Evolutionary conservation across 1,284 basidiomycete species (phyloP).

Genomic region (Omphalotus olearius): DNA sequence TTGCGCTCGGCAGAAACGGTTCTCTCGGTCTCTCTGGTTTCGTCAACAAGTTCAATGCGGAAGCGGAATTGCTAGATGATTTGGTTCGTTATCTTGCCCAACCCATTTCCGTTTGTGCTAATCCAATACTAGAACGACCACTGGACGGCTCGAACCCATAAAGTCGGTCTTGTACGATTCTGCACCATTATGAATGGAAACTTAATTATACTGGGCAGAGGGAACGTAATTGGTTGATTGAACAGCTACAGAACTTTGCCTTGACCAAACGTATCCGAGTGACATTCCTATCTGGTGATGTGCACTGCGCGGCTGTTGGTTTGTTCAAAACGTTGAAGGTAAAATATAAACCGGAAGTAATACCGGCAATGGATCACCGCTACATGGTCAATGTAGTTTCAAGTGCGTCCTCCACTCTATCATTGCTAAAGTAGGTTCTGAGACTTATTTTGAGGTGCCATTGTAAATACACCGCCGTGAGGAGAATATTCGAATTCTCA

Average conservation of each 20-base stretch:
- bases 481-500: slow-evolving; percentile 23
- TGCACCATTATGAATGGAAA: slow-evolving; percentile 1
- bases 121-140: slow-evolving; percentile 69
- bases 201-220: slow-evolving; percentile 37
- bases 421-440: slow-evolving; percentile 5
- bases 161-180: slow-evolving; percentile 36
- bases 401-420: background rate
- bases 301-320: slow-evolving; percentile 85
- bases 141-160: slow-evolving; percentile 83
- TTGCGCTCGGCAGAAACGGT: slow-evolving; percentile 63
- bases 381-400: slow-evolving; percentile 34
- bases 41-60: slow-evolving; percentile 90
- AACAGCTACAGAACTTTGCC: slow-evolving; percentile 73
- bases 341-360: slow-evolving; percentile 43
- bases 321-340: slow-evolving; percentile 65
- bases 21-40: slow-evolving; percentile 71
- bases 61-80: slow-evolving; percentile 90
- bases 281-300: slow-evolving; percentile 87
- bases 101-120: background rate
- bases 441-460: slow-evolving; percentile 50
- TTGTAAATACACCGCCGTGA: slow-evolving; percentile 76
- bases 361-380: slow-evolving; percentile 61
- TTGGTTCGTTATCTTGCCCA: slow-evolving; percentile 44
- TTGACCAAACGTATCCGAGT: slow-evolving; percentile 60
- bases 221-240: slow-evolving; percentile 90